A percentile compares a stretch with the other conserved stretches of the same genome.
Conservation (phyloP, 225 moss, liverwort and hornwort genomes). For the Climacium dendroides region DNA sequence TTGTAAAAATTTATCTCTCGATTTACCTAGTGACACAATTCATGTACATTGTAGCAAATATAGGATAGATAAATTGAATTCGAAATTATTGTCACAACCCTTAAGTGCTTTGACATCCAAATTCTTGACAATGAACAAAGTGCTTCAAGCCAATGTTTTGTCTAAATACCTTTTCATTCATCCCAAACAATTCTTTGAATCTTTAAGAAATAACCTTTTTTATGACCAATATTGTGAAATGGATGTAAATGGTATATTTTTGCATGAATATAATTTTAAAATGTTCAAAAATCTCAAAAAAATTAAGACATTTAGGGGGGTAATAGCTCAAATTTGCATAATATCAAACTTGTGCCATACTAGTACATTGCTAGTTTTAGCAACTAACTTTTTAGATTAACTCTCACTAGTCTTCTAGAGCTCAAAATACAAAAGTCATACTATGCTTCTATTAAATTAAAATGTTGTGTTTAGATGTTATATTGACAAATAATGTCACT, state of each 20-base stretch:
- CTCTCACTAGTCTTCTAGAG: too few relatives aligned
- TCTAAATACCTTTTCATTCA: neutral
- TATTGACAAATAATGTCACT: neutral
- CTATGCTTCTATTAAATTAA: neutral
- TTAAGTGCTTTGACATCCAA: accelerated
- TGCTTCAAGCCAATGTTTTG: neutral
- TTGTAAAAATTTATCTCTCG: neutral
- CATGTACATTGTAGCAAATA: neutral
- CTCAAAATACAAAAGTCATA: too few relatives aligned
- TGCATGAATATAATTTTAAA: neutral
- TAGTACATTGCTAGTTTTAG: neutral
- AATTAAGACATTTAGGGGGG: too few relatives aligned
- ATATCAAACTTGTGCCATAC: neutral
- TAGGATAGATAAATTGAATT: neutral
- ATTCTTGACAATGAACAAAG: neutral
- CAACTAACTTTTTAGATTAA: neutral
- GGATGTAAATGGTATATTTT: neutral
- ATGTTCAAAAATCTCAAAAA: accelerated
- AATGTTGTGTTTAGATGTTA: accelerated
- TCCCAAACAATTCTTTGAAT: accelerated
- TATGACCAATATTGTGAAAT: neutral
- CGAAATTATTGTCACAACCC: accelerated
- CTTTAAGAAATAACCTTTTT: neutral
- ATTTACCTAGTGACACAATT: accelerated
- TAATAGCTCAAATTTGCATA: neutral